Base-by-base conservation (phyloP, 495 filamentous ascomycete species). In the Aspergillus wentii region DNA sequence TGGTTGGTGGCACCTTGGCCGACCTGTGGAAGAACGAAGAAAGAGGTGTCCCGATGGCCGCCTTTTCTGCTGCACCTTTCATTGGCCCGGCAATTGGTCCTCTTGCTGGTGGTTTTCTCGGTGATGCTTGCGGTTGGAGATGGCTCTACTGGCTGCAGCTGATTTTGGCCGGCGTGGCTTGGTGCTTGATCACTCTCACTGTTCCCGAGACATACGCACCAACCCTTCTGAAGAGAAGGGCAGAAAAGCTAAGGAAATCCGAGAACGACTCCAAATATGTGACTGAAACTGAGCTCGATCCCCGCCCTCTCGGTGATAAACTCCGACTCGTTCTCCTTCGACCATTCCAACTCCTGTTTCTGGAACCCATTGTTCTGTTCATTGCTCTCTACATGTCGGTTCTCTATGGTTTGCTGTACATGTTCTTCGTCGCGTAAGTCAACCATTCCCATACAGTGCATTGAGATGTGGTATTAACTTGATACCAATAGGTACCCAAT, bases 61-160 rank as follows among this genome's bases (percentile, higher is more conserved):
- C 84, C 20, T 91, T 89, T 61, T 80, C 74, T 18, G 84, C 85
- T 18, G 85, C 84, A 19, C 86, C 86, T 0, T 86, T 89, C 50
- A 67, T 88, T 21, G 86, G 85, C 3, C 85, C 85, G 29, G 85
- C 84, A 5, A 75, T 77, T 43, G 72, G 79, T 56, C 86, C 86
- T 8, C 72, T 94, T 5, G 71, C 80, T 17, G 86, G 87, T 57
- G 87, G 87, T 28, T 88, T 79, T 57, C 61, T 92, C 5, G 68
- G 71, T 9, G 80, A 86, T 46, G 72, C 72, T 3, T 62, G 64
- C 0, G 83, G 82, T 35, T 94, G 87, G 87, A 67, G 83, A 40
- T 94, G 86, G 86, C 69, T 91, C 2, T 91, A 89, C 67, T 90
- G 85, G 85, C 69, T 90, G 39, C 83, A 86, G 38, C 61, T 88